Conservation (phyloP, 2,329 filamentous ascomycete species). For the Arthroderma uncinatum region DNA sequence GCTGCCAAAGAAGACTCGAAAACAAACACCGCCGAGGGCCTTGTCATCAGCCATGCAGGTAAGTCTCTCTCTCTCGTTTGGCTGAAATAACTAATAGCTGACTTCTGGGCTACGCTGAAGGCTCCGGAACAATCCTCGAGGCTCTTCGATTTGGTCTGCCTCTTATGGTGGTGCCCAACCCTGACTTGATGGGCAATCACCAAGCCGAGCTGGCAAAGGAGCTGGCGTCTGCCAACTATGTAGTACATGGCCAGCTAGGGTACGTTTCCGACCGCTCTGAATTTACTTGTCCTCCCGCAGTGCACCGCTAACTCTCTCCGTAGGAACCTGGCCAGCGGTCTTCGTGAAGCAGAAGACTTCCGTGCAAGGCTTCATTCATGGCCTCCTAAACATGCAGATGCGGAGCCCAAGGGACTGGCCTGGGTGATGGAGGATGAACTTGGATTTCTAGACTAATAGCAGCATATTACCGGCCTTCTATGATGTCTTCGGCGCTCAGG, state of each 20-base stretch:
- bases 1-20: conserved; percentile 38
- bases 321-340: conserved; percentile 31
- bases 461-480: too few relatives aligned
- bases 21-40: conserved; percentile 42
- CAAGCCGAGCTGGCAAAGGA: conserved; percentile 76
- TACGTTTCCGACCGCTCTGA: conserved; percentile 36
- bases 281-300: neutral
- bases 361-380: conserved; percentile 28
- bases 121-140: conserved; percentile 80
- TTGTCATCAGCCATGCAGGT: conserved; percentile 88
- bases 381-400: conserved; percentile 40
- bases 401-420: conserved; percentile 36
- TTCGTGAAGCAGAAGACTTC: conserved; percentile 39
- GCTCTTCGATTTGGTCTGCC: conserved; percentile 62
- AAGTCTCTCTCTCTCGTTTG: conserved; percentile 19
- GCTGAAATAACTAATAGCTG: neutral
- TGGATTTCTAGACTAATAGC: conserved; percentile 42
- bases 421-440: conserved; percentile 48
- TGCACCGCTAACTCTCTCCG: neutral
- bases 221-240: conserved; percentile 62
- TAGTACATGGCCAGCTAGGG: conserved; percentile 58
- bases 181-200: conserved; percentile 72
- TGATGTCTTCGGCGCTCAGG: neutral
- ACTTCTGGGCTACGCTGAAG: conserved; percentile 36
- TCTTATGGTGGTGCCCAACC: conserved; percentile 84